phyloP scores from a whole-genome alignment of 306 rosid genomes.

The Glycine latifolia region DNA sequence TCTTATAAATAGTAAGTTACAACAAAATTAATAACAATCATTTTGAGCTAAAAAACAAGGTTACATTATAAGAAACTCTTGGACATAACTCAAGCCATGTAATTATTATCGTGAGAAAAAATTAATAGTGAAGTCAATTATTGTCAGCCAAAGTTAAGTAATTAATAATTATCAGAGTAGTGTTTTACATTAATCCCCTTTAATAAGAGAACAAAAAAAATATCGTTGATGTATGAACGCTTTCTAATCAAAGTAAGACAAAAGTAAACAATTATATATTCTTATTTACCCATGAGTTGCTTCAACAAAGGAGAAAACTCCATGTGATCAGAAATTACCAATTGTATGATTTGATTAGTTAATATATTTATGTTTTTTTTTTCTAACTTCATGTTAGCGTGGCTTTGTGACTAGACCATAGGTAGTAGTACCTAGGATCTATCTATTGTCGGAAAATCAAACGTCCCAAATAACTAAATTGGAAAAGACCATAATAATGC shows the following conservation, averaged over 20 bases:
- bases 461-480: constrained; percentile 15
- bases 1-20: neutral
- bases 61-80: neutral
- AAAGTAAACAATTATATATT: neutral
- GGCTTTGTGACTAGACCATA: neutral
- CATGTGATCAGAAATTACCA: neutral
- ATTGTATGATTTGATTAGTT: neutral
- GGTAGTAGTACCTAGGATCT: neutral
- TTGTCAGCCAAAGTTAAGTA: neutral
- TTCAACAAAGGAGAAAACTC: neutral
- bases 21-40: neutral
- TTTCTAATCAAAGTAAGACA: neutral
- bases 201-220: neutral
- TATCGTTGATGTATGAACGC: neutral
- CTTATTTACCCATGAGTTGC: neutral
- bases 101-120: neutral
- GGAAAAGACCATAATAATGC: constrained; percentile 38
- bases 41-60: neutral
- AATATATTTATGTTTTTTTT: neutral
- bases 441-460: neutral
- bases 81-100: neutral
- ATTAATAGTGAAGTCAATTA: neutral
- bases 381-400: neutral
- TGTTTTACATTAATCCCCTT: neutral
- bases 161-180: neutral